Percentiles rank a stretch among this genome's conserved stretches.
Evolutionary conservation across 129 eudicot species (phyloP).

Genomic region (sunflower (Helianthus annuus)): HanXRQr2.0-SUNRISE NC_035436.2:154182311-154182810

Average conservation of each 20-base stretch:
- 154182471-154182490: conserved; percentile 66
- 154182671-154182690: conserved; percentile 70
- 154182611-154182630: neutral
- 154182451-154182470: conserved; percentile 61
- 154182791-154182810: conserved; percentile 96
- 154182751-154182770: conserved; percentile 81
- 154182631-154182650: conserved; percentile 58
- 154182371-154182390: conserved; percentile 77
- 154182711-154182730: conserved; percentile 77
- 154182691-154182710: conserved; percentile 68
- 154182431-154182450: conserved; percentile 50
- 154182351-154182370: conserved; percentile 62
- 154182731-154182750: conserved; percentile 87
- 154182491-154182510: conserved; percentile 51
- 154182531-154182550: conserved; percentile 13
- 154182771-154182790: conserved; percentile 93
- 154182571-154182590: conserved; percentile 8
- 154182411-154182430: conserved; percentile 43
- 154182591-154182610: neutral
- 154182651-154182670: conserved; percentile 63
- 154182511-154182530: conserved; percentile 57
- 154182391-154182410: conserved; percentile 66
- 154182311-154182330: conserved; percentile 65
- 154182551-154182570: conserved; percentile 24
- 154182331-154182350: conserved; percentile 75